phyloP scores from a whole-genome alignment of 495 filamentous ascomycete species.

The Astrothelium macrocarpum region DNA sequence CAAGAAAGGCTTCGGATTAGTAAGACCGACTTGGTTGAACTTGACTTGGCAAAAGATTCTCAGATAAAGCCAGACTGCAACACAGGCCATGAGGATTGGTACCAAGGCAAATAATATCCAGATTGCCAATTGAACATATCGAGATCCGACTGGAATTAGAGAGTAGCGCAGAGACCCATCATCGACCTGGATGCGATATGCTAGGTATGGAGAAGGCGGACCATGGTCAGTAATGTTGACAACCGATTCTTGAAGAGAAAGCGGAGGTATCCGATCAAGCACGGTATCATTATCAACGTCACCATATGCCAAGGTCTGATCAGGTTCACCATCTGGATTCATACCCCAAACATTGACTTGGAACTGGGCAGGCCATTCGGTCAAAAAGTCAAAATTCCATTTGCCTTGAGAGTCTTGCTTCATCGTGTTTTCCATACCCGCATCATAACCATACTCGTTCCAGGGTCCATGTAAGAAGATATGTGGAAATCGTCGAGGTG shows the following conservation, averaged over 20 bases:
- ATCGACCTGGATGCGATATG: slow-evolving; percentile 48
- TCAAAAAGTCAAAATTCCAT: slow-evolving; percentile 55
- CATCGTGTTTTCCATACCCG: slow-evolving; percentile 49
- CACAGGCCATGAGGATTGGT: slow-evolving; percentile 41
- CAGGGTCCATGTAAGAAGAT: slow-evolving; percentile 56
- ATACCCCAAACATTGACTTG: slow-evolving; percentile 64
- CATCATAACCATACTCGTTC: slow-evolving; percentile 61
- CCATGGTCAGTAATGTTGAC: slow-evolving; percentile 50
- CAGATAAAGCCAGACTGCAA: slow-evolving; percentile 51
- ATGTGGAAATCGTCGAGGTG: slow-evolving; percentile 50
- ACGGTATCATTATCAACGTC: slow-evolving; percentile 53
- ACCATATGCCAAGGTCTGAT: slow-evolving; percentile 48
- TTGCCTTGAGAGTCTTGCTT: slow-evolving; percentile 43
- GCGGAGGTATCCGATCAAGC: slow-evolving; percentile 55
- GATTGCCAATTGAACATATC: slow-evolving; percentile 47
- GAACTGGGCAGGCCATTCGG: slow-evolving; percentile 55
- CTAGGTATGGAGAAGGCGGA: slow-evolving; percentile 46
- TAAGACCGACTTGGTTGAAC: slow-evolving; percentile 57
- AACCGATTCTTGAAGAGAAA: slow-evolving; percentile 43
- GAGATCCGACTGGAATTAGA: slow-evolving; percentile 45
- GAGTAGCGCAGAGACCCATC: slow-evolving; percentile 46
- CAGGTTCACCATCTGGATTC: slow-evolving; percentile 54
- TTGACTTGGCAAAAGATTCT: slow-evolving; percentile 62
- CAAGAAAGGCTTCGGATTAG: slow-evolving; percentile 13
- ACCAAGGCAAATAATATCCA: slow-evolving; percentile 49